These are phyloP conservation scores for Neurospora sp. DNA, from an alignment of 495 filamentous ascomycete genomes.

Conservation along the genomic window DNA sequence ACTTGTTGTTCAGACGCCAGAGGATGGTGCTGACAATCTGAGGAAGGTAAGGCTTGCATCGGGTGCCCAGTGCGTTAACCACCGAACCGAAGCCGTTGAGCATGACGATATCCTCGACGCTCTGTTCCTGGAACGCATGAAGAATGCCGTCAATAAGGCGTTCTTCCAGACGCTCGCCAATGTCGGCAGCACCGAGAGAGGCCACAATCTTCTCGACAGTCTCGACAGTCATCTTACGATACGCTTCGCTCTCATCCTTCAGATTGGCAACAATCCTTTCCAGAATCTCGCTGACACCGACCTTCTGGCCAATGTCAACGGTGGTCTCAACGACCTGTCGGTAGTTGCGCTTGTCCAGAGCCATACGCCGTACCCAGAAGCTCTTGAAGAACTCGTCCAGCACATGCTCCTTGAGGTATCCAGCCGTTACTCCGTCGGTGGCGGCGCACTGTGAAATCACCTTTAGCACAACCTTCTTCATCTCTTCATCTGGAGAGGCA, in stretches of 20 bases:
- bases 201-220: constrained; percentile 94
- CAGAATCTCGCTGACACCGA: constrained; percentile 88
- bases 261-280: constrained; percentile 89
- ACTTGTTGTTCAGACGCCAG: constrained; percentile 97
- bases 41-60: constrained; percentile 92
- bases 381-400: constrained; percentile 95
- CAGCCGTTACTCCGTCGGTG: constrained; percentile 88
- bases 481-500: constrained; percentile 93
- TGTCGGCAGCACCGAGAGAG: constrained; percentile 83
- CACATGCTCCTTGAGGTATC: constrained; percentile 90
- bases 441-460: constrained; percentile 95
- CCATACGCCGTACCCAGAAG: constrained; percentile 97
- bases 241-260: constrained; percentile 96
- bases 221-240: constrained; percentile 98
- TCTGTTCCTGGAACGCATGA: constrained; percentile 96
- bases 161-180: constrained; percentile 86
- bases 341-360: constrained; percentile 92
- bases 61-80: constrained; percentile 85
- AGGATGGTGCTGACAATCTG: constrained; percentile 95
- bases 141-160: constrained; percentile 93
- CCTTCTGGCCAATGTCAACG: constrained; percentile 94
- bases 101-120: constrained; percentile 90
- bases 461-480: constrained; percentile 99
- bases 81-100: constrained; percentile 98
- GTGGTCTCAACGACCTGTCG: constrained; percentile 96